These are phyloP conservation scores for thale cress (Arabidopsis thaliana) DNA, from an alignment of 345 rosid species.

Conservation along the genomic window DNA sequence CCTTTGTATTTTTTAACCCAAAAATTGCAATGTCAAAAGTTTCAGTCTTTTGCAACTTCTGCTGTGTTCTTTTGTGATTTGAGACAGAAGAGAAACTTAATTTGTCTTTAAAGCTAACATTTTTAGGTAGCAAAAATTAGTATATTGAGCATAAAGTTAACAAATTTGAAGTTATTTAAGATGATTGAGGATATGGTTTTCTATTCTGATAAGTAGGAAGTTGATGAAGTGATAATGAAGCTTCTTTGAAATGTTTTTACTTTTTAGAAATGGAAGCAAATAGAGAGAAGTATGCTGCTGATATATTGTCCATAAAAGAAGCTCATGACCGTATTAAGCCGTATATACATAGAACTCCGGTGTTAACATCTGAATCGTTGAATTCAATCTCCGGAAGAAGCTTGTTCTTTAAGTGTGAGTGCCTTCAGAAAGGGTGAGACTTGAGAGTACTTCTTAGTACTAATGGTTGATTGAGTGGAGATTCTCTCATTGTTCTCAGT, in stretches of 20 bases:
- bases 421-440: slow-evolving; percentile 88
- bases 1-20: not conserved
- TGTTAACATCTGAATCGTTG: slow-evolving; percentile 71
- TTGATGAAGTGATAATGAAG: slow-evolving; percentile 2
- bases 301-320: slow-evolving; percentile 72
- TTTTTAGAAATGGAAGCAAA: slow-evolving; percentile 53
- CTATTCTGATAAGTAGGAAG: not conserved
- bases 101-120: not conserved
- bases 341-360: slow-evolving; percentile 72
- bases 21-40: not conserved
- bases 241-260: slow-evolving; percentile 3
- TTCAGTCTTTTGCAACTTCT: not conserved
- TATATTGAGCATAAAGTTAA: not conserved
- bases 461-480: slow-evolving; percentile 2
- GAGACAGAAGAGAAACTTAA: not conserved
- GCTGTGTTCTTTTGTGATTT: slow-evolving; percentile 8
- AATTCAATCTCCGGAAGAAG: slow-evolving; percentile 64
- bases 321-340: slow-evolving; percentile 66
- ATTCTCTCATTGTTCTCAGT: not conserved
- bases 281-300: slow-evolving; percentile 69
- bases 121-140: not conserved
- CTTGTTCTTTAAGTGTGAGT: slow-evolving; percentile 86
- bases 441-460: slow-evolving; percentile 43
- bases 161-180: slow-evolving; percentile 11
- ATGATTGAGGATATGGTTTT: not conserved